Conservation (phyloP, 371 early-diverging fungal genomes). For the Rhizopus sp. region DNA sequence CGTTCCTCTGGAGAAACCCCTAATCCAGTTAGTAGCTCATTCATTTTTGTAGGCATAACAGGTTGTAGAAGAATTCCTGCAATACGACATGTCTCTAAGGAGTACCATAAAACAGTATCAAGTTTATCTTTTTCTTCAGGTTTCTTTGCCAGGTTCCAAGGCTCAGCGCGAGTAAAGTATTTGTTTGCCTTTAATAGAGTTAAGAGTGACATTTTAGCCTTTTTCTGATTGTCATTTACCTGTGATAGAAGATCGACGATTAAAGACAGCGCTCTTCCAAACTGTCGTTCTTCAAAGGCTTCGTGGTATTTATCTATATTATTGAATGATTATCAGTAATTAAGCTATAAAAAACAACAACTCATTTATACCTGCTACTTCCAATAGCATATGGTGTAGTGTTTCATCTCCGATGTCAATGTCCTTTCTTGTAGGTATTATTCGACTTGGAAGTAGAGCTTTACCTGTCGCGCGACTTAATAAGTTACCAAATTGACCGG, state of each 20-base stretch:
- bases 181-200: slow-evolving; percentile 61
- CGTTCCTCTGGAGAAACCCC: slow-evolving; percentile 55
- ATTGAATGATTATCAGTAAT: neutral
- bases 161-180: slow-evolving; percentile 70
- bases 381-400: slow-evolving; percentile 37
- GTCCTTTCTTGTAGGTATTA: slow-evolving; percentile 42
- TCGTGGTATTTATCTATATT: slow-evolving; percentile 31
- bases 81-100: slow-evolving; percentile 77
- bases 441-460: slow-evolving; percentile 56
- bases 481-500: slow-evolving; percentile 88
- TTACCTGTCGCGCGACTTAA: slow-evolving; percentile 64
- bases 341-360: neutral
- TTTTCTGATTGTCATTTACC: slow-evolving; percentile 31
- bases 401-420: slow-evolving; percentile 36
- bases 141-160: slow-evolving; percentile 77
- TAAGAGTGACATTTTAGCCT: neutral
- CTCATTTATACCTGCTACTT: slow-evolving; percentile 44
- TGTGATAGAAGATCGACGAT: slow-evolving; percentile 61
- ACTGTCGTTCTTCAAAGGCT: slow-evolving; percentile 49
- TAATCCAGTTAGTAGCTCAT: slow-evolving; percentile 63
- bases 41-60: slow-evolving; percentile 83
- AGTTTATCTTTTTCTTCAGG: slow-evolving; percentile 47
- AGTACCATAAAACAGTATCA: slow-evolving; percentile 66
- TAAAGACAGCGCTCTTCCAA: slow-evolving; percentile 51
- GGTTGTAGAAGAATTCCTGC: slow-evolving; percentile 81